Evolutionary conservation across 2,329 filamentous ascomycete species (phyloP).

Genomic region (Neofusicoccum parvum): DNA sequence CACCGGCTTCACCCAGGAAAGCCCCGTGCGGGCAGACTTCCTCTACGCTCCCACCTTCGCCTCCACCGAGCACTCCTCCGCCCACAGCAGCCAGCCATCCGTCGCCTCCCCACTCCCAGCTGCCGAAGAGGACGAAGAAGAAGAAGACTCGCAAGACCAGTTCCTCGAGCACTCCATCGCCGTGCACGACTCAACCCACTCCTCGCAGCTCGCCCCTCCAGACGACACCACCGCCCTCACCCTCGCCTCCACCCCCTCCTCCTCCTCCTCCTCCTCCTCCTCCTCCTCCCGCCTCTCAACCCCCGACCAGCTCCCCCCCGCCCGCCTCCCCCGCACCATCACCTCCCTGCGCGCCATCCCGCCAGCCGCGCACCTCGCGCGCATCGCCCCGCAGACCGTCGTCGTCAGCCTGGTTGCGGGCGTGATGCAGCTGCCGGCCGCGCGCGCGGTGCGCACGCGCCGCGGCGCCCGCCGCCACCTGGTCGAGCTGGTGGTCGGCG

Average conservation of each 20-base stretch:
- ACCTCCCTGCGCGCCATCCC: conserved; percentile 72
- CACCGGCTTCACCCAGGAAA: conserved; percentile 16
- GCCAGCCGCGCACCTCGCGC: conserved; percentile 62
- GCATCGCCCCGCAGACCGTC: conserved; percentile 71
- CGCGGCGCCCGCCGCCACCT: conserved; percentile 63
- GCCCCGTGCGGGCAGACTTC: neutral
- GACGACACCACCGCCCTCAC: neutral
- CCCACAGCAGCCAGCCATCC: neutral
- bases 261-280: conserved; percentile 25
- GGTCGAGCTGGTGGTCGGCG: conserved; percentile 77
- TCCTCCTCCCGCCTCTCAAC: neutral
- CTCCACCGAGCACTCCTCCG: neutral
- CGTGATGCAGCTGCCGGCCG: conserved; percentile 77
- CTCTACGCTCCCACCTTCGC: neutral
- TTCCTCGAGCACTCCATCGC: conserved; percentile 81
- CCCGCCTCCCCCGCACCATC: conserved; percentile 49
- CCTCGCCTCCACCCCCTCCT: conserved; percentile 38
- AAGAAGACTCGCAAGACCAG: conserved; percentile 45
- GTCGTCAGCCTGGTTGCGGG: conserved; percentile 66
- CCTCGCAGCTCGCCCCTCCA: conserved; percentile 53
- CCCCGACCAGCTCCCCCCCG: conserved; percentile 17
- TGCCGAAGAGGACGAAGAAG: neutral
- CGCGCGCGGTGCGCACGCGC: conserved; percentile 57
- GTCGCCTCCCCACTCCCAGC: neutral
- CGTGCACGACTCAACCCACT: conserved; percentile 66